Percentiles rank a stretch among this genome's conserved stretches.
Evolutionary conservation across 2,329 filamentous ascomycete genomes (phyloP).

Genomic region (Aspergillus tamarii): DNA sequence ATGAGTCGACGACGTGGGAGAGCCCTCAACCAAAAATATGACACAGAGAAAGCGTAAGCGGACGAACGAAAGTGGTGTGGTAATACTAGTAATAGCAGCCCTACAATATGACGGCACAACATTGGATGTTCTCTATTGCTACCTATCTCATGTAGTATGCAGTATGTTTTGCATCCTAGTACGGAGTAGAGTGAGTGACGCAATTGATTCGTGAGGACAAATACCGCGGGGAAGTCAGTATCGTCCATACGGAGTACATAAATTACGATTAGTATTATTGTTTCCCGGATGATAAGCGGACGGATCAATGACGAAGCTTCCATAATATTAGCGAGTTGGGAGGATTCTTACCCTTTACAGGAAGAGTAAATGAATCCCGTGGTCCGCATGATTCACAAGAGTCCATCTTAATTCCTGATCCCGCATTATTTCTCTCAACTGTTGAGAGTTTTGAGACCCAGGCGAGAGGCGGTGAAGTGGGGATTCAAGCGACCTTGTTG

Average conservation of each 20-base stretch:
- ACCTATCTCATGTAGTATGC: background rate
- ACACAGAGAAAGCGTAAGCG: background rate
- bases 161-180: background rate
- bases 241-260: background rate
- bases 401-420: background rate
- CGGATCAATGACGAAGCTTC: slow-evolving; percentile 6
- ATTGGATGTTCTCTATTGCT: background rate
- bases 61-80: slow-evolving; percentile 4
- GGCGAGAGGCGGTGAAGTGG: slow-evolving; percentile 24
- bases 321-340: background rate
- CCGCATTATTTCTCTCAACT: slow-evolving; percentile 16
- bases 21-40: background rate
- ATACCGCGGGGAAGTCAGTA: slow-evolving; percentile 5
- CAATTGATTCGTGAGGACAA: slow-evolving; percentile 7
- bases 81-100: background rate
- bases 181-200: background rate
- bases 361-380: background rate
- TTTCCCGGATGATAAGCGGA: background rate
- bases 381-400: background rate
- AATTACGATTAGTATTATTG: background rate
- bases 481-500: slow-evolving; percentile 16
- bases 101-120: background rate
- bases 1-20: background rate
- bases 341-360: background rate
- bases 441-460: slow-evolving; percentile 14